Conservation (phyloP, 2,329 filamentous ascomycete species). For the Albifimbria verrucaria region DNA sequence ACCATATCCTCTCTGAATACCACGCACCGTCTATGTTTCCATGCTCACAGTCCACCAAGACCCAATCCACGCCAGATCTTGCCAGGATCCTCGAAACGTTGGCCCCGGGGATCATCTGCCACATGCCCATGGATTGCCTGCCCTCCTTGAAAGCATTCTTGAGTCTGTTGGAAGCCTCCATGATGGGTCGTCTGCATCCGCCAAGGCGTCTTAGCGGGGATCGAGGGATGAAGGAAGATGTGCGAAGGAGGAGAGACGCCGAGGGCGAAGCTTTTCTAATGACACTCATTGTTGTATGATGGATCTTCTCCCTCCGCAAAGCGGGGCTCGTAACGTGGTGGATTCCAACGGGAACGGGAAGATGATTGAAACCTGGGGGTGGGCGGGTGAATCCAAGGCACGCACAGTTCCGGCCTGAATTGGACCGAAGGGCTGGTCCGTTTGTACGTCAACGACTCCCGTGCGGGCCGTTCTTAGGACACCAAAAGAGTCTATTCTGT, state of each 20-base stretch:
- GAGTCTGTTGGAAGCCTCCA: conserved; percentile 46
- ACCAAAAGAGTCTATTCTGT: too few species aligned
- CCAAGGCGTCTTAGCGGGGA: conserved; percentile 1
- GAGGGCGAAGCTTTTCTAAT: neutral
- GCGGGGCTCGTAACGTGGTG: too few species aligned
- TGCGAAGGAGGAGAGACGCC: neutral
- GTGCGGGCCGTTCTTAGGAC: too few species aligned
- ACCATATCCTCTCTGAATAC: neutral
- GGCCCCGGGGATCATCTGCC: conserved; percentile 61
- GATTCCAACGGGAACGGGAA: too few species aligned
- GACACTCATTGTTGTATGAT: neutral
- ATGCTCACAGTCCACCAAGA: conserved; percentile 57
- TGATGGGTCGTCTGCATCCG: conserved; percentile 18
- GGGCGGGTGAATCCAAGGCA: too few species aligned
- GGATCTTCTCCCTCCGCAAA: neutral
- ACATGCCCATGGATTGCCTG: conserved; percentile 52
- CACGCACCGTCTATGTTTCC: conserved; percentile 45
- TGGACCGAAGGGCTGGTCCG: neutral
- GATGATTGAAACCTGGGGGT: too few species aligned
- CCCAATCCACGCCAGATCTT: conserved; percentile 61
- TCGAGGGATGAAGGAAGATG: neutral
- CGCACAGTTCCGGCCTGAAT: too few species aligned
- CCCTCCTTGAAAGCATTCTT: conserved; percentile 46
- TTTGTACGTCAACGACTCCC: neutral
- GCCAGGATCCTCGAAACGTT: conserved; percentile 60